Evolutionary conservation across 176 grass and related monocot genomes (phyloP), one percentile per base, ranked within the genome.

Genomic region (Alloteropsis semialata): DNA sequence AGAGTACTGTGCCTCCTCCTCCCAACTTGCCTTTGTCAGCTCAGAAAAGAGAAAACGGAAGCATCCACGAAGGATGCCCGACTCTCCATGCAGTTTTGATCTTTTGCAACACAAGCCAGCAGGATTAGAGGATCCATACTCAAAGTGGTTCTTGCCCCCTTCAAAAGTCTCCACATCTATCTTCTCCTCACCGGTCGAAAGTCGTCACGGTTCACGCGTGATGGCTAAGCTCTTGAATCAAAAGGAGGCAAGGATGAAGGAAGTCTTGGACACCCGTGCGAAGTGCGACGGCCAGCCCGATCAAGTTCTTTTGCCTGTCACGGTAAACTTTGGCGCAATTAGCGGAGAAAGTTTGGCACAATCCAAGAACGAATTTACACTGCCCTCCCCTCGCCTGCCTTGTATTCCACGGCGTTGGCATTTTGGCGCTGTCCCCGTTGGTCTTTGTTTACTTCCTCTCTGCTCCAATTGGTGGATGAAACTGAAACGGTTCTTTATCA

Each of bases 121-220:
- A 5, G 60, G 65, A 65, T 72, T 82, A 72, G 72, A 77, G 37
- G 15, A 74, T 82, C 76, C 88, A 19, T 69, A 82, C 83, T 89
- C 70, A 89, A 85, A 81, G 87, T 38, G 65, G 43, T 48, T 55
- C 27, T 66, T 82, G 78, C 78, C 83, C 77, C 70, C 83, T 77
- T 89, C 44, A 43, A 64, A 88, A 78, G 86, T 38, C 44, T 53
- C 62, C 61, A 1, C 6, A 66, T 66, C 25, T 22, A 34, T 19
- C 46, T 65, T 34, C 21, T n/a, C n/a, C n/a, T 76, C 39, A 55
- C 16, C 21, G 46, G 10, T 11, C 28, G 11, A 22, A 38, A 18
- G 60, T 56, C 71, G 44, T 54, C 59, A 33, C 46, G 11, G 29
- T 55, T n/a, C 34, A 75, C 59, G 34, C 81, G 25, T 51, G 1